Base-by-base conservation (phyloP, 805 yeast species). In the Debaryomyces castellii region DNA sequence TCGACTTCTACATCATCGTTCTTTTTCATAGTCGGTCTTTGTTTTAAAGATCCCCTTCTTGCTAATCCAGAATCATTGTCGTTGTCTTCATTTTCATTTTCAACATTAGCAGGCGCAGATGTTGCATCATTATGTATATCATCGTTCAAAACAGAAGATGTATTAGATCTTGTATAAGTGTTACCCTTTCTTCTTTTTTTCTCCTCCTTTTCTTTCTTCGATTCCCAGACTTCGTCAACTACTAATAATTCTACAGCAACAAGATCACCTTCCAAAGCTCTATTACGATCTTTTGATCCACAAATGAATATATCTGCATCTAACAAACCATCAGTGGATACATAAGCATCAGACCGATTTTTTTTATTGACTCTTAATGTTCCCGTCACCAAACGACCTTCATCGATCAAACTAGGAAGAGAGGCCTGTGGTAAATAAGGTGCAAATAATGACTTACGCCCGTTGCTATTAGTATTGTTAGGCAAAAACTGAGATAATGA, bases 1-100 rank as follows among this genome's bases (percentile, higher is more conserved):
- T 94, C 99, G 35, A 94, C 99, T 69, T 94, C 99, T 20, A 94
- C 96, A 60, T 94, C 99, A 63, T 94, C 99, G 60, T 90, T 91
- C 69, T 94, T 94, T 77, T 94, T 94, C 77, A 91, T 95, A 12
- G 96, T 87, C 27, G 99, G 97, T 58, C 99, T 81, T 66, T 91
- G 97, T 55, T 89, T 89, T 54, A 94, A 76, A 1, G 97, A 89
- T 14, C 97, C 97, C 59, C 86, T 82, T 71, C 99, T 83, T 35
- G 69, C 62, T 46, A 78, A 60, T n/a, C 70, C 60, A 28, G 67
- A 59, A 39, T 62, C 68, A 27, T 64, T 63, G 16, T 75, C 78
- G 25, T 52, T 55, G 5, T 60, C 51, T 28, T 58, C 60, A 36
- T 58, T 61, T 27, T 58, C 60, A 36, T 58, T 61, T 9, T 51